These are phyloP conservation scores for Puya raimondii DNA, from an alignment of 176 grass and related monocot species.

Conservation along the genomic window DNA sequence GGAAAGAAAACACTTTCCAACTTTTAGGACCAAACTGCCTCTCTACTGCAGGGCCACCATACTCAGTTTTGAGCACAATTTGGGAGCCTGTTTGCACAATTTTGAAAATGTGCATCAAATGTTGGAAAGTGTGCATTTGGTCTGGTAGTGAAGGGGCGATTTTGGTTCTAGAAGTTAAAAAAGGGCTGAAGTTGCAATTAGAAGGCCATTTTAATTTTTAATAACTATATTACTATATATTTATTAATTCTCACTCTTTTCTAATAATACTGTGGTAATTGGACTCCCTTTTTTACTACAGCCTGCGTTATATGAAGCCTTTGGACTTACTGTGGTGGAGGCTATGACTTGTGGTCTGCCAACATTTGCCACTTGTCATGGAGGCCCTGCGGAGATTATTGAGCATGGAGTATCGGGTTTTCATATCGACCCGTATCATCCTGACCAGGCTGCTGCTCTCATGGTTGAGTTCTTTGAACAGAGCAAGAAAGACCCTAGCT, in stretches of 20 bases:
- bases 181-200: too few relatives aligned
- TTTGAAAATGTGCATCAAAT: too few relatives aligned
- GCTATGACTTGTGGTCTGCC: constrained; percentile 83
- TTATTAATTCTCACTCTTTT: too few relatives aligned
- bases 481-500: constrained; percentile 47
- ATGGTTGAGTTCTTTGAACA: constrained; percentile 72
- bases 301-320: constrained; percentile 94
- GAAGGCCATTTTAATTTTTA: too few relatives aligned
- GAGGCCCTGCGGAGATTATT: constrained; percentile 93
- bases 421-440: constrained; percentile 89
- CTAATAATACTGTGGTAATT: neutral
- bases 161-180: too few relatives aligned
- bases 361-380: constrained; percentile 85
- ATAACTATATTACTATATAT: too few relatives aligned
- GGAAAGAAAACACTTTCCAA: too few relatives aligned
- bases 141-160: too few relatives aligned
- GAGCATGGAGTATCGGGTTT: constrained; percentile 79
- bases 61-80: neutral
- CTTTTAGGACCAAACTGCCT: too few relatives aligned
- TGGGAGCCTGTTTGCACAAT: neutral
- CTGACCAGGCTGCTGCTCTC: constrained; percentile 50
- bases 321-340: constrained; percentile 90
- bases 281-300: constrained; percentile 15
- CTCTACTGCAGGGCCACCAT: neutral
- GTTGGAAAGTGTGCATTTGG: too few relatives aligned